Percentiles rank a stretch among this genome's conserved stretches.
Conservation (phyloP, 495 filamentous ascomycete genomes). For the Penicillium egyptiacum region DNA sequence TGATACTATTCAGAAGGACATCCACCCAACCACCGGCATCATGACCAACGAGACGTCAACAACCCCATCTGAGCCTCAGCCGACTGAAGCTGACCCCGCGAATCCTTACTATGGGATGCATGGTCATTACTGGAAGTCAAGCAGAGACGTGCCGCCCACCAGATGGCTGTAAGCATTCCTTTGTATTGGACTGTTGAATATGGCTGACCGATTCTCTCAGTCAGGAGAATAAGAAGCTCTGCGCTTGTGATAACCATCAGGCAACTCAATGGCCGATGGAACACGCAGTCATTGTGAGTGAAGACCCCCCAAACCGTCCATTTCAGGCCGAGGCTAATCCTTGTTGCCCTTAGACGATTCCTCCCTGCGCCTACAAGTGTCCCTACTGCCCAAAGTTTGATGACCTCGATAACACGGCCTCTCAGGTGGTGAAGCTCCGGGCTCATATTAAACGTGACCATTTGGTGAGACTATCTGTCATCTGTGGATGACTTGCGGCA, state of each 20-base stretch:
- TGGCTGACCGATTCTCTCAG: background rate
- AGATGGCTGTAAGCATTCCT: background rate
- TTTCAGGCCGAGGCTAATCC: background rate
- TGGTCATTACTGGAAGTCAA: background rate
- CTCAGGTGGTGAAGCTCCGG: background rate
- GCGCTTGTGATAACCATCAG: background rate
- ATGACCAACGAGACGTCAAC: background rate
- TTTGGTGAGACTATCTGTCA: background rate
- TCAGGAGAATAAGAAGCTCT: background rate
- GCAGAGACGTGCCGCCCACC: background rate
- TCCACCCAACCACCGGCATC: background rate
- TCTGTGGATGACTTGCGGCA: background rate
- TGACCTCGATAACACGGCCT: too few species aligned
- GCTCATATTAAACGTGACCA: background rate
- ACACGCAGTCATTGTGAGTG: background rate
- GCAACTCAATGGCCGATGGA: constrained; percentile 2
- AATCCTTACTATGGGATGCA: background rate
- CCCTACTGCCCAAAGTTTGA: background rate
- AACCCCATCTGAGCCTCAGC: background rate
- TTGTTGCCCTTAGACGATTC: background rate
- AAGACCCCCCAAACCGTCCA: background rate
- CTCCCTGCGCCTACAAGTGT: background rate
- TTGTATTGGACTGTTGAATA: background rate
- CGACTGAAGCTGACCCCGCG: background rate
- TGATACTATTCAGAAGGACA: background rate